Evolutionary conservation across 139 green algal species (phyloP).

Genomic region (Gonium pectorale): DNA sequence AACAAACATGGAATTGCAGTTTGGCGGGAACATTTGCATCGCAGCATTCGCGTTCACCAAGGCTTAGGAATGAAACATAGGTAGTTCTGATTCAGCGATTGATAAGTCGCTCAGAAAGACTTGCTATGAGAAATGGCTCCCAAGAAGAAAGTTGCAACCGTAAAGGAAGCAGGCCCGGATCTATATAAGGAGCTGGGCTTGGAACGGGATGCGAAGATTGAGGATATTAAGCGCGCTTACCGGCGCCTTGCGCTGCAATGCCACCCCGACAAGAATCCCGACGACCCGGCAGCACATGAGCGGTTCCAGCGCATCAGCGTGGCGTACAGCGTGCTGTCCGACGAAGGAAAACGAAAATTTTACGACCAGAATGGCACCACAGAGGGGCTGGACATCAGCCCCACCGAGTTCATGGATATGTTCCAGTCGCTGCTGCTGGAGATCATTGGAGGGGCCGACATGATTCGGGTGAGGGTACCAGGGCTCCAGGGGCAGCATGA

Average conservation of each 20-base stretch:
- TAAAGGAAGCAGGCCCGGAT: background rate
- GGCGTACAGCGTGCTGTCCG: slow-evolving; percentile 59
- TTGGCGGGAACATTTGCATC: too few relatives aligned
- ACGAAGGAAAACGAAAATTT: slow-evolving; percentile 52
- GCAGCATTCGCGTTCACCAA: too few relatives aligned
- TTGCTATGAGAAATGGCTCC: slow-evolving; percentile 16
- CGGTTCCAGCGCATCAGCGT: slow-evolving; percentile 58
- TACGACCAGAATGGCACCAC: slow-evolving; percentile 53
- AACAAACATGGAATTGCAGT: too few relatives aligned
- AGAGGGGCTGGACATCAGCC: slow-evolving; percentile 41
- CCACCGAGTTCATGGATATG: slow-evolving; percentile 47
- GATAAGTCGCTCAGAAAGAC: too few relatives aligned
- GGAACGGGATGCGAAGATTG: background rate
- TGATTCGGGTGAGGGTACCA: slow-evolving; percentile 38
- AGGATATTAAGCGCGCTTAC: slow-evolving; percentile 59
- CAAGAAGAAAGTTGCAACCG: background rate
- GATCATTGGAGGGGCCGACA: slow-evolving; percentile 31
- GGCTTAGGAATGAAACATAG: too few relatives aligned
- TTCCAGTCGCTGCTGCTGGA: slow-evolving; percentile 43
- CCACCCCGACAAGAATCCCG: slow-evolving; percentile 71
- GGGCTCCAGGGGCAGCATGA: too few relatives aligned
- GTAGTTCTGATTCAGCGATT: too few relatives aligned
- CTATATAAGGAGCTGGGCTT: slow-evolving; percentile 23
- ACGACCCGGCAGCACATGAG: slow-evolving; percentile 43
- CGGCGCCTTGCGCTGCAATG: slow-evolving; percentile 54